Evolutionary conservation across 78 protist species (phyloP).

Genomic region (Ministeria vibrans): DNA sequence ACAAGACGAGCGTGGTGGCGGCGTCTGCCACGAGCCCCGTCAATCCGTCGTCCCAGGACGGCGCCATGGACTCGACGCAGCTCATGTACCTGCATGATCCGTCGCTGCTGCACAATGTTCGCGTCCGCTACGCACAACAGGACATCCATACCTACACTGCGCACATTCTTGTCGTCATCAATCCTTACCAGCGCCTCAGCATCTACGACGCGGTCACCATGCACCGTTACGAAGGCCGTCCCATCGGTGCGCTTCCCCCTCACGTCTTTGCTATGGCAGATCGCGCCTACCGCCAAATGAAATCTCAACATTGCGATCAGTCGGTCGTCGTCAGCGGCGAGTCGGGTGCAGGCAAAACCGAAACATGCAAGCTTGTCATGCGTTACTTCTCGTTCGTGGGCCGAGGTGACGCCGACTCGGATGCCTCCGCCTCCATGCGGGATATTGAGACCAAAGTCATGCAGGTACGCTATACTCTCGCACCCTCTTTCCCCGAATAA

Average conservation of each 20-base stretch:
- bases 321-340: slow-evolving; percentile 30
- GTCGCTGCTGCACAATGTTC: slow-evolving; percentile 5
- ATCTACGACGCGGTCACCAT: background rate
- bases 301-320: background rate
- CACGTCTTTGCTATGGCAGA: slow-evolving; percentile 87
- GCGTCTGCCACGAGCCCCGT: background rate
- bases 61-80: background rate
- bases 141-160: slow-evolving; percentile 35
- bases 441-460: slow-evolving; percentile 47
- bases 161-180: slow-evolving; percentile 30
- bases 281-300: slow-evolving; percentile 19
- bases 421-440: background rate
- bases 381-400: slow-evolving; percentile 2
- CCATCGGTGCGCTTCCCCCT: slow-evolving; percentile 70
- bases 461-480: too few relatives aligned
- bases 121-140: background rate
- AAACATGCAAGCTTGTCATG: slow-evolving; percentile 70
- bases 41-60: background rate
- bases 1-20: background rate
- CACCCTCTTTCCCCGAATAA: too few relatives aligned
- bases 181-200: slow-evolving; percentile 15
- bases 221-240: slow-evolving; percentile 36
- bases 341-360: slow-evolving; percentile 91
- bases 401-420: background rate
- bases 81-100: slow-evolving; percentile 14